Evolutionary conservation across 257 asterid species (phyloP), one percentile per base, ranked within the genome.

Genomic region (Euphrasia confusa): DNA sequence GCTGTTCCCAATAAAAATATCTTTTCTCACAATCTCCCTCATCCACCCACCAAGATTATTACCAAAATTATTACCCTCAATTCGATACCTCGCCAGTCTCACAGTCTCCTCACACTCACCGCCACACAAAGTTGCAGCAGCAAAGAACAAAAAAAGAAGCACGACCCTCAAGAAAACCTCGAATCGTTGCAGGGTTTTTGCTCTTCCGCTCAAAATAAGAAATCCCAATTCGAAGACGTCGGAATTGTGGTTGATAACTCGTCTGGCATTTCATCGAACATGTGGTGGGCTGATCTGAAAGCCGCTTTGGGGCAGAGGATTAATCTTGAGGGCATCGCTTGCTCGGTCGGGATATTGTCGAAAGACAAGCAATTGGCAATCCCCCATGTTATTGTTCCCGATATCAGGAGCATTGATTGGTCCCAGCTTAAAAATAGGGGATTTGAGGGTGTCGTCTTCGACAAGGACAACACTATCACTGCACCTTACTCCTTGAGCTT

Each of bases 251-350:
- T 42, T 55, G 57, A 39, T 33, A 67, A 8, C 26, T 53, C 17
- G 14, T 63, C 62, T 11, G 81, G 65, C 68, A 75, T 79, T 79
- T 70, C 70, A 13, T 67, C 88, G 77, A 84, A 68, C 85, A 89
- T 87, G 96, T 68, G 89, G 88, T 85, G 95, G 96, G 71, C 80
- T 10, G 84, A 82, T 47, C 68, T 87, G 47, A 87, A 82, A 79
- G 94, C 99, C 32, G 94, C 90, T 4, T 59, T 89, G 53, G 99
- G 99, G 11, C 99, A 89, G 78, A 86, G 96, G 66, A 78, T 93
- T 78, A 93, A 93, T 67, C 35, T 93, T 0, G 86, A 87, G 71
- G 99, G 97, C 50, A 75, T 93, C 65, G 72, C 84, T 70, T 75
- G 74, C 64, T 84, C 92, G 11, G 60, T 87, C 54, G 86, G 88